Conservation (phyloP, 352 stramenopile genomes). For the Globisporangium uncinulatum region DNA sequence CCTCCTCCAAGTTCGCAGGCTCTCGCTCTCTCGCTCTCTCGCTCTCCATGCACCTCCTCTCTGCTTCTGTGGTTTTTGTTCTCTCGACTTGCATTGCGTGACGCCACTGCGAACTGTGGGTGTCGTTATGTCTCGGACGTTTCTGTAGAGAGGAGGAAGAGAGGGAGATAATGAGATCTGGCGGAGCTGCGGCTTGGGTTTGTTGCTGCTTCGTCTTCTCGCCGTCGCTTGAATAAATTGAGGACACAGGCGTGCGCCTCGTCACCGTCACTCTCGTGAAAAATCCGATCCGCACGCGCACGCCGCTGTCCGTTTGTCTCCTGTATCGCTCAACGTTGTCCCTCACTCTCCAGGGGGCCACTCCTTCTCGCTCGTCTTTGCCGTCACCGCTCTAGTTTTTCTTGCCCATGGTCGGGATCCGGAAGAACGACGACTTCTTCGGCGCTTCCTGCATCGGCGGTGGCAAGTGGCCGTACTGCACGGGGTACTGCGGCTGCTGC, state of each 20-base stretch:
- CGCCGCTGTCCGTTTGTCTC: too few relatives aligned
- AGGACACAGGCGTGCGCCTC: background rate
- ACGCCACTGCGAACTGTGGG: background rate
- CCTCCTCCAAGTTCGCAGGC: conserved; percentile 1
- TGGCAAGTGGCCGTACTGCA: conserved; percentile 45
- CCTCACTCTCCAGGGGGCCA: too few relatives aligned
- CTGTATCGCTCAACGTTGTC: too few relatives aligned
- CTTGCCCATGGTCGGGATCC: conserved; percentile 58
- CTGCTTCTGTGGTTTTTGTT: background rate
- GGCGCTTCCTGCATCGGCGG: conserved; percentile 42
- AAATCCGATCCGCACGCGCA: too few relatives aligned
- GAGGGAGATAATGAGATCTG: background rate
- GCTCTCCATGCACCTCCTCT: background rate
- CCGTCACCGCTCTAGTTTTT: conserved; percentile 49
- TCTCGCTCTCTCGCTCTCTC: background rate
- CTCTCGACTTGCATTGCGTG: background rate
- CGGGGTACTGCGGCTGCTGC: conserved; percentile 49
- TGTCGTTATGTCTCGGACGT: background rate
- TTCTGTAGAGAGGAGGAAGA: background rate
- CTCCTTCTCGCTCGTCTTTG: background rate
- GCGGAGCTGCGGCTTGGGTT: background rate
- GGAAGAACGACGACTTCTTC: conserved; percentile 76
- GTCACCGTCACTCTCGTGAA: background rate
- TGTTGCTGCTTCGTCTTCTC: background rate
- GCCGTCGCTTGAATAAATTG: conserved; percentile 4